Evolutionary conservation across 495 filamentous ascomycete species (phyloP).

Genomic region (Neurospora africana): DNA sequence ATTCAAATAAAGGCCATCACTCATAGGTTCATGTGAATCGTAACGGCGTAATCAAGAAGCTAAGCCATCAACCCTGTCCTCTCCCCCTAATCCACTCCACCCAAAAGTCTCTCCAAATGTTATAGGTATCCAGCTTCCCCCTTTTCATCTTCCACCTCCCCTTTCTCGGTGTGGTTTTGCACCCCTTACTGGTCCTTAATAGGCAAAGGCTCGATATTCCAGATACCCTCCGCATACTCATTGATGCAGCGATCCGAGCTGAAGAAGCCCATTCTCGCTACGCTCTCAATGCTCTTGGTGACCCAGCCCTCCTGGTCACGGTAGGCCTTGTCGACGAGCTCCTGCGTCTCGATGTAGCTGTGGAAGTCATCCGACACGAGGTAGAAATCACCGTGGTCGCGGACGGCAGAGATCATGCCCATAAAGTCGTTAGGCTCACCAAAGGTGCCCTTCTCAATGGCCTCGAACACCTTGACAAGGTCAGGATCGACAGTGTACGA

Average conservation of each 20-base stretch:
- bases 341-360: constrained; percentile 82
- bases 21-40: neutral
- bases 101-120: neutral
- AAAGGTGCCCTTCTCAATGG: constrained; percentile 66
- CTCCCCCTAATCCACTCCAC: neutral
- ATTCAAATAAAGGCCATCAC: neutral
- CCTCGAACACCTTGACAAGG: constrained; percentile 70
- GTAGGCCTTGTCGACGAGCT: constrained; percentile 82
- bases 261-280: constrained; percentile 93
- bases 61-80: neutral
- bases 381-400: constrained; percentile 93
- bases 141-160: neutral
- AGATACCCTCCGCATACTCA: constrained; percentile 95
- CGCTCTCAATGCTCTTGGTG: constrained; percentile 75
- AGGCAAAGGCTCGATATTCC: constrained; percentile 78
- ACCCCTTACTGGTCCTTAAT: constrained; percentile 14
- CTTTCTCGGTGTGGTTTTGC: neutral
- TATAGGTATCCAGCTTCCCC: neutral
- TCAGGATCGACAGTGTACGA: constrained; percentile 63
- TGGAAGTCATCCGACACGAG: constrained; percentile 95
- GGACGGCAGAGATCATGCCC: constrained; percentile 71
- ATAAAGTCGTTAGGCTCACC: constrained; percentile 65
- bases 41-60: neutral
- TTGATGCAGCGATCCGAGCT: constrained; percentile 91
- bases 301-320: constrained; percentile 85